Percentiles rank a stretch among this genome's conserved stretches.
Conservation (phyloP, 495 filamentous ascomycete genomes). For the Gamarada debralockiae region DNA sequence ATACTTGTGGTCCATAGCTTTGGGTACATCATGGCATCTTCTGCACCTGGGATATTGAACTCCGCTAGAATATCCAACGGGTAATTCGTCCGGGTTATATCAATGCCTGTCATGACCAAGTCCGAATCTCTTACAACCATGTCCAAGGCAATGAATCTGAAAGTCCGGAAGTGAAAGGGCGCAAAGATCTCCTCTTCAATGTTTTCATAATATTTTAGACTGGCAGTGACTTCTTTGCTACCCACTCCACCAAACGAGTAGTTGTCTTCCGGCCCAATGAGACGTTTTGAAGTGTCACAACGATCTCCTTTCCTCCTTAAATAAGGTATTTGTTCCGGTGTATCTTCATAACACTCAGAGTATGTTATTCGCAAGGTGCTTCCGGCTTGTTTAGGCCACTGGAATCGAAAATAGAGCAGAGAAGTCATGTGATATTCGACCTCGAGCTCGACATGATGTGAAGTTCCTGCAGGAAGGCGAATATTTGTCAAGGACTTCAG, state of each 20-base stretch:
- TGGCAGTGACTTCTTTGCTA: neutral
- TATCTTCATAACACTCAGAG: conserved; percentile 10
- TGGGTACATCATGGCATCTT: neutral
- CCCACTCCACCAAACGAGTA: neutral
- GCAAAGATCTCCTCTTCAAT: conserved; percentile 20
- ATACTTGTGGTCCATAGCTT: conserved; percentile 31
- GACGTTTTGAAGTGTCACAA: neutral
- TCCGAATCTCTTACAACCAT: conserved; percentile 18
- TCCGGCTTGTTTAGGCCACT: neutral
- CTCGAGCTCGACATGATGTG: conserved; percentile 1
- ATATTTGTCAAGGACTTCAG: neutral
- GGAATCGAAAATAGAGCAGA: neutral
- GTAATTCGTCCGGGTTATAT: conserved; percentile 23
- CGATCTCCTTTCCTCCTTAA: conserved; percentile 4
- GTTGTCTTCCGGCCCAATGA: conserved; percentile 5
- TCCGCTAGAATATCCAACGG: conserved; percentile 26
- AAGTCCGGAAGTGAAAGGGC: conserved; percentile 39
- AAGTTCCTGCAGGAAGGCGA: neutral
- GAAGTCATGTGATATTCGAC: conserved; percentile 4
- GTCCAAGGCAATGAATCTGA: conserved; percentile 29
- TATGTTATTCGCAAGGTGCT: conserved; percentile 3
- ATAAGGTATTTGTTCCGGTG: neutral
- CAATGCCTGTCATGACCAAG: neutral
- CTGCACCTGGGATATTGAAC: conserved; percentile 2
- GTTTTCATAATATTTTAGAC: neutral